A percentile compares a stretch with the other conserved stretches of the same genome.
These are phyloP conservation scores for Xerocomus minutiporus DNA, from an alignment of 1,284 basidiomycete species.

Conservation along the genomic window DNA sequence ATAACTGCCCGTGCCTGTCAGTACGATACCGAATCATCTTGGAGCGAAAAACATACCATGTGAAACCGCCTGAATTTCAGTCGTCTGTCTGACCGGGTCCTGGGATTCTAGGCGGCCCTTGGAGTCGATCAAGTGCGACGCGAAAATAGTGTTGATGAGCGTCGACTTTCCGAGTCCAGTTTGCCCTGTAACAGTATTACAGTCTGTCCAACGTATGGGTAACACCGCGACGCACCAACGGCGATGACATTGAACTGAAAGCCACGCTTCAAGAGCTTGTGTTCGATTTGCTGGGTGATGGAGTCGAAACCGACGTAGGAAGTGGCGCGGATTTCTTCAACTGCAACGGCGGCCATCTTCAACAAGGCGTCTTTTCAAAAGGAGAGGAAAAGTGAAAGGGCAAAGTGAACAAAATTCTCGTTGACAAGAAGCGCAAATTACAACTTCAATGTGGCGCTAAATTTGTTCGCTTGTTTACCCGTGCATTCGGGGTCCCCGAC, in stretches of 20 bases:
- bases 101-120: slow-evolving; percentile 90
- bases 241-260: slow-evolving; percentile 99
- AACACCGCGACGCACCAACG: slow-evolving; percentile 63
- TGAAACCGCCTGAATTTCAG: slow-evolving; percentile 92
- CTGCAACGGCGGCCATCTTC: slow-evolving; percentile 40
- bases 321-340: slow-evolving; percentile 80
- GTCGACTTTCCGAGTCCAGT: slow-evolving; percentile 98
- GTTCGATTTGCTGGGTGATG: slow-evolving; percentile 97
- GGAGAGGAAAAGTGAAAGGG: slow-evolving; percentile 14
- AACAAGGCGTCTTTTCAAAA: slow-evolving; percentile 15
- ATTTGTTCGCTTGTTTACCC: slow-evolving; percentile 32
- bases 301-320: slow-evolving; percentile 94
- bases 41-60: slow-evolving; percentile 63
- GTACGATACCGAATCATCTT: neutral
- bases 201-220: neutral
- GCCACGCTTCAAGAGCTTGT: slow-evolving; percentile 97
- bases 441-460: slow-evolving; percentile 25
- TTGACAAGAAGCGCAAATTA: slow-evolving; percentile 10
- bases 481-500: slow-evolving; percentile 24
- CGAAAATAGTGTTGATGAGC: slow-evolving; percentile 98
- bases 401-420: slow-evolving; percentile 22
- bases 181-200: slow-evolving; percentile 60
- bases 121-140: slow-evolving; percentile 95
- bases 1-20: slow-evolving; percentile 59
- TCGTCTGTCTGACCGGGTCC: slow-evolving; percentile 88